A percentile compares a stretch with the other conserved stretches of the same genome.
Conservation (phyloP, 805 yeast species). For the Kodamaea kaohsiungensis region DNA sequence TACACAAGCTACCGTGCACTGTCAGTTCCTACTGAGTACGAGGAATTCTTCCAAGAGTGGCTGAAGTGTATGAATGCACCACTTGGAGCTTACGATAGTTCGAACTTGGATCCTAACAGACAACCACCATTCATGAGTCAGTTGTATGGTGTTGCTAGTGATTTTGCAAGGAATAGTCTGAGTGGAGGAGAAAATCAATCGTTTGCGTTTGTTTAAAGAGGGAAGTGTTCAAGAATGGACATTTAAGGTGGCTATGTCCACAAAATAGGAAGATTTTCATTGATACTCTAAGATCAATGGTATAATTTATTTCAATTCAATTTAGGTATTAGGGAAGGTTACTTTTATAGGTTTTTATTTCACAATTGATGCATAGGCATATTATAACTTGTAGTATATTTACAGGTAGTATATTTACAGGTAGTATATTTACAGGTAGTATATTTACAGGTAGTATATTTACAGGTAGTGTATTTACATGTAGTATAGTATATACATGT, state of each 20-base stretch:
- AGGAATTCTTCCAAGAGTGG: conserved; percentile 9
- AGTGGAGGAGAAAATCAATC: conserved; percentile 6
- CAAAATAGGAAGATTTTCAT: background rate
- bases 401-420: too few relatives aligned
- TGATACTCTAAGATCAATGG: background rate
- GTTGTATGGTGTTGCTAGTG: conserved; percentile 5
- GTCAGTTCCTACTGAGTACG: conserved; percentile 2
- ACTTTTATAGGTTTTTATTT: background rate
- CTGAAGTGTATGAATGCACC: conserved; percentile 10
- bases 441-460: too few relatives aligned
- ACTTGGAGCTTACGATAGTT: background rate
- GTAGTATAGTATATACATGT: too few relatives aligned
- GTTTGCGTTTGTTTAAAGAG: conserved; percentile 2
- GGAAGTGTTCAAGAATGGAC: background rate
- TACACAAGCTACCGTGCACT: conserved; percentile 2
- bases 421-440: too few relatives aligned
- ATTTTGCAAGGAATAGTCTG: background rate
- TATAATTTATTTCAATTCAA: background rate
- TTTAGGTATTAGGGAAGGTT: background rate
- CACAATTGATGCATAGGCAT: background rate
- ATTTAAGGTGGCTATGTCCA: background rate
- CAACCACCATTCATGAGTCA: conserved; percentile 9
- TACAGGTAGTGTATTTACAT: too few relatives aligned
- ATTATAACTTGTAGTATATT: too few relatives aligned
- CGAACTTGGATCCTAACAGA: conserved; percentile 7